phyloP scores from a whole-genome alignment of 176 grass and related monocot species.

The Triticum dicoccoides region DNA sequence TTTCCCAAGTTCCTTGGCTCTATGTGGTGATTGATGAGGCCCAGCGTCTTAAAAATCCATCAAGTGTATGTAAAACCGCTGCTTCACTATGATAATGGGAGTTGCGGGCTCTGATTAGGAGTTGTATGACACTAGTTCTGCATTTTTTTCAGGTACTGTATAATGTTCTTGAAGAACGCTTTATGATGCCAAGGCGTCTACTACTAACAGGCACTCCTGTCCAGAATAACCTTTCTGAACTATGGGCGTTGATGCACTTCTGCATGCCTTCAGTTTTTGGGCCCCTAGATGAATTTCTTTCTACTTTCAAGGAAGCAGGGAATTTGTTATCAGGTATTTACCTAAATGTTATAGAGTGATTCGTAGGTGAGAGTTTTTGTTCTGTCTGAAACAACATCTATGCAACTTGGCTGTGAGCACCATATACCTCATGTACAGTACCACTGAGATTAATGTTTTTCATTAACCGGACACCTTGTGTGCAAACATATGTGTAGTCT shows the following conservation, averaged over 20 bases:
- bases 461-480: neutral
- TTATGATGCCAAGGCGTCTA: slow-evolving; percentile 82
- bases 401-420: neutral
- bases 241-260: slow-evolving; percentile 96
- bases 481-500: neutral
- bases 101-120: neutral
- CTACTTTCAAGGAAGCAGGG: slow-evolving; percentile 69
- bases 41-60: slow-evolving; percentile 84
- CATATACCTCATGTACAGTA: neutral
- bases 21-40: slow-evolving; percentile 85
- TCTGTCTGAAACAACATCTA: neutral
- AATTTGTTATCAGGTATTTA: slow-evolving; percentile 57
- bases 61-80: slow-evolving; percentile 51
- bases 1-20: slow-evolving; percentile 83
- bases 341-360: neutral
- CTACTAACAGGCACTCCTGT: slow-evolving; percentile 93
- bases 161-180: slow-evolving; percentile 75
- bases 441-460: neutral
- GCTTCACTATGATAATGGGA: neutral
- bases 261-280: slow-evolving; percentile 90
- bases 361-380: neutral
- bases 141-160: slow-evolving; percentile 76
- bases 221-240: slow-evolving; percentile 88
- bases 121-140: slow-evolving; percentile 1
- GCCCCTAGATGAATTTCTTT: slow-evolving; percentile 69